A percentile compares a stretch with the other conserved stretches of the same genome.
phyloP scores from a whole-genome alignment of 2,329 filamentous ascomycete genomes.

The Calcarisporium arbuscula region DNA sequence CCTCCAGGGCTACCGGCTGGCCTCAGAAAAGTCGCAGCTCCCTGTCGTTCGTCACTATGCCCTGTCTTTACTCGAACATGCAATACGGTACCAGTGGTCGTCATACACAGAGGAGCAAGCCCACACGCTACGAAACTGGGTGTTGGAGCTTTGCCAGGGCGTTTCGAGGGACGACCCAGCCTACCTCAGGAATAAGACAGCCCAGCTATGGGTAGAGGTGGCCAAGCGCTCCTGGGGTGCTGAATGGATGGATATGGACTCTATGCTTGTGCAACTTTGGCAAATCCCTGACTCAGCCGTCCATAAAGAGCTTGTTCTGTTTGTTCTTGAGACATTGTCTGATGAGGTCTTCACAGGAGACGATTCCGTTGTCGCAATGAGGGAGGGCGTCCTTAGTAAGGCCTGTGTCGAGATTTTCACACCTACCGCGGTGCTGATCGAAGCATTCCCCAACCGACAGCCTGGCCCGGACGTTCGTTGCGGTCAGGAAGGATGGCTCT shows the following conservation, averaged over 20 bases:
- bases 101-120: constrained; percentile 65
- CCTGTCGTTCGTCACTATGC: constrained; percentile 89
- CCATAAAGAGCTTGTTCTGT: constrained; percentile 80
- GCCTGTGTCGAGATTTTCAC: constrained; percentile 93
- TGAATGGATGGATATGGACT: constrained; percentile 94
- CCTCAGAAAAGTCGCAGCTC: constrained; percentile 66
- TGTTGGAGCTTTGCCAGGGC: constrained; percentile 69
- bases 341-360: constrained; percentile 93
- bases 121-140: constrained; percentile 63
- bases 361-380: constrained; percentile 75
- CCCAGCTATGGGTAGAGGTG: constrained; percentile 89
- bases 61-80: constrained; percentile 83
- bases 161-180: constrained; percentile 66
- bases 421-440: constrained; percentile 64
- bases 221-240: constrained; percentile 90
- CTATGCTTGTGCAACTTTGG: constrained; percentile 77
- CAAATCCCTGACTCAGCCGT: constrained; percentile 55
- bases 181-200: constrained; percentile 89
- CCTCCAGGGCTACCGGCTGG: constrained; percentile 77
- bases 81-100: constrained; percentile 78
- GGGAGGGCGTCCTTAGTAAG: constrained; percentile 78
- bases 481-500: constrained; percentile 82
- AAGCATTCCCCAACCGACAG: constrained; percentile 70
- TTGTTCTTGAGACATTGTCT: constrained; percentile 82
- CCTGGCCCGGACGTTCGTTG: constrained; percentile 62